Evolutionary conservation across 306 rosid species (phyloP).

Genomic region (Parietaria judaica): DNA sequence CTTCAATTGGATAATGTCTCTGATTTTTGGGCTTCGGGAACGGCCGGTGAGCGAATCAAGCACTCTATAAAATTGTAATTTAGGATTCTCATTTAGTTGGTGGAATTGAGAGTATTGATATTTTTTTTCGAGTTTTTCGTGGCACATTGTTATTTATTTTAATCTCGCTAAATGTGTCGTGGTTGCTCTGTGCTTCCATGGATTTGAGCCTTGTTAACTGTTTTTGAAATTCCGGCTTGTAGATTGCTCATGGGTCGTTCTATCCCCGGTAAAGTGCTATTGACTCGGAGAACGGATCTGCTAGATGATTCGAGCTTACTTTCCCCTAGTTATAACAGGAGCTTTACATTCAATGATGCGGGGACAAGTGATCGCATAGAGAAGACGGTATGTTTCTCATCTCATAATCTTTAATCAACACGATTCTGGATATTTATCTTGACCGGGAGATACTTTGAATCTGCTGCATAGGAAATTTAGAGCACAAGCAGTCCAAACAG

Average conservation of each 20-base stretch:
- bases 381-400: constrained; percentile 39
- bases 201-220: too few relatives aligned
- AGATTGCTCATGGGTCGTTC: constrained; percentile 92
- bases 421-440: not conserved
- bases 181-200: too few relatives aligned
- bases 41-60: constrained; percentile 10
- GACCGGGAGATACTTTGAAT: constrained; percentile 17
- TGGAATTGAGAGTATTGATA: too few relatives aligned
- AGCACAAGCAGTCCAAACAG: constrained; percentile 31
- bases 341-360: constrained; percentile 46
- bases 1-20: too few relatives aligned
- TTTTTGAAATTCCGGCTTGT: not conserved
- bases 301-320: constrained; percentile 29
- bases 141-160: too few relatives aligned
- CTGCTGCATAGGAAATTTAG: constrained; percentile 43
- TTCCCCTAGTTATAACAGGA: constrained; percentile 45
- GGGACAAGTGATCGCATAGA: constrained; percentile 49
- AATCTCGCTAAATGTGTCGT: too few relatives aligned
- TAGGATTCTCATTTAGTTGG: not conserved
- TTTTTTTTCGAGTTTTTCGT: too few relatives aligned
- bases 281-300: constrained; percentile 55
- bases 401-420: constrained; percentile 1
- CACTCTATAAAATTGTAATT: not conserved
- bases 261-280: constrained; percentile 80
- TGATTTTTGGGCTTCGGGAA: too few relatives aligned